Evolutionary conservation across 1,284 basidiomycete genomes (phyloP), one percentile per base, ranked within the genome.

Genomic region (Waitea zeae): DNA sequence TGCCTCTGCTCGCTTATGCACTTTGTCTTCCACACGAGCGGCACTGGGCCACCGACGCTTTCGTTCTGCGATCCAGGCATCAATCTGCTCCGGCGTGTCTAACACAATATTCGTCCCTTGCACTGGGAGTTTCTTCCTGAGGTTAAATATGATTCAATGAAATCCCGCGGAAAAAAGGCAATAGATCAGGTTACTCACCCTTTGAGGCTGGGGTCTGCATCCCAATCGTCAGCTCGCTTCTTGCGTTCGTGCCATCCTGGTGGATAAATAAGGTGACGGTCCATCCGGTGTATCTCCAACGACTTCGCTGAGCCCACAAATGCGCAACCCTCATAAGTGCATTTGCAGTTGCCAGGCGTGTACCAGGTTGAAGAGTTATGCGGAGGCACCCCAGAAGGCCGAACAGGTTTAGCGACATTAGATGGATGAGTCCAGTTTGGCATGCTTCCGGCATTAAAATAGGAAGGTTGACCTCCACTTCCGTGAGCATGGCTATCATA

Each of bases 261-360:
- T 12, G 81, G 80, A 44, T 75, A 89, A 34, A 90, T 76, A 33
- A 92, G 59, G 53, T 92, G 89, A 14, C 87, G 62, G 49, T 93
- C 89, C 72, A 88, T 89, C 68, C 79, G 83, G 50, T 93, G 89
- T 14, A 67, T 63, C 49, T 86, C 76, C 3, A 92, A 70, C 18
- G 72, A 61, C 46, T 82, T 81, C 27, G 62, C 60, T 5, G 82
- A 74, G 17, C 84, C 87, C 18, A 62, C 61, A 47, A 87, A 95
- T 5, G 53, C 49, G 51, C 88, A 93, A 12, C 68, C 68, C 24
- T 61, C 61, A 40, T 78, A 61, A 1, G 66, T 65, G 53, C 88
- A 93, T 37, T 62, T 62, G 41, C 43, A 47, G 39, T 59, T 61
- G 4, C 81, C 81, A 28, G 69, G 49, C 37, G 70, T 69, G 47